phyloP scores from a whole-genome alignment of 305 asterid species.

The Withania somnifera region DNA sequence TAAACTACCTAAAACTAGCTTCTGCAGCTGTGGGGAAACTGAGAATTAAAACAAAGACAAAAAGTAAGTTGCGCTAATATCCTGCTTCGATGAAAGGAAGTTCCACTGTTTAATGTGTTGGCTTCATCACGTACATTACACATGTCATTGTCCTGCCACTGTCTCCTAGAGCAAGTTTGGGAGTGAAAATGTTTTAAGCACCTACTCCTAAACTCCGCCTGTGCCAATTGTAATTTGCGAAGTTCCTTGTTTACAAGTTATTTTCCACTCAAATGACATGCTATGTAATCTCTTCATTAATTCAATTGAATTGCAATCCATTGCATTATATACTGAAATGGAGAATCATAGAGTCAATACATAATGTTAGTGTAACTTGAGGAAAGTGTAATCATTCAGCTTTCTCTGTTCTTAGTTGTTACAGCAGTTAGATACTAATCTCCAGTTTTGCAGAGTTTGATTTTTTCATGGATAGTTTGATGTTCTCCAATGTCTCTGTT shows the following conservation, averaged over 20 bases:
- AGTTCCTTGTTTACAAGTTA: not conserved
- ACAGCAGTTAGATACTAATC: not conserved
- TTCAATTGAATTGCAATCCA: not conserved
- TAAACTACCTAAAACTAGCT: not conserved
- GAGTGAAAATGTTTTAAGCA: not conserved
- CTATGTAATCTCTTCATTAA: not conserved
- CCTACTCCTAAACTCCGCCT: not conserved
- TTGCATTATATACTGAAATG: not conserved
- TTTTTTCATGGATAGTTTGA: not conserved
- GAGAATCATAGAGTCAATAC: not conserved
- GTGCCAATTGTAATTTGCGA: not conserved
- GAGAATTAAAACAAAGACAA: not conserved
- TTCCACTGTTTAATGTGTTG: not conserved
- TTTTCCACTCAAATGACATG: not conserved
- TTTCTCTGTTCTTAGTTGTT: not conserved
- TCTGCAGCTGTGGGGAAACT: not conserved
- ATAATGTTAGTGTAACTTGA: not conserved
- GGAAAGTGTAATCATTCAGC: not conserved
- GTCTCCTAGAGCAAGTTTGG: not conserved
- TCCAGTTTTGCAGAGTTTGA: not conserved
- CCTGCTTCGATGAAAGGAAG: not conserved
- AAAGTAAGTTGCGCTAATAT: not conserved
- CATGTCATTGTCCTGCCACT: not conserved
- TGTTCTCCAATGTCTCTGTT: not conserved
- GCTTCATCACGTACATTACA: not conserved